Percentiles rank a stretch among this genome's conserved stretches.
Evolutionary conservation across 257 asterid species (phyloP).

Genomic region (Fraxinus excelsior): DNA sequence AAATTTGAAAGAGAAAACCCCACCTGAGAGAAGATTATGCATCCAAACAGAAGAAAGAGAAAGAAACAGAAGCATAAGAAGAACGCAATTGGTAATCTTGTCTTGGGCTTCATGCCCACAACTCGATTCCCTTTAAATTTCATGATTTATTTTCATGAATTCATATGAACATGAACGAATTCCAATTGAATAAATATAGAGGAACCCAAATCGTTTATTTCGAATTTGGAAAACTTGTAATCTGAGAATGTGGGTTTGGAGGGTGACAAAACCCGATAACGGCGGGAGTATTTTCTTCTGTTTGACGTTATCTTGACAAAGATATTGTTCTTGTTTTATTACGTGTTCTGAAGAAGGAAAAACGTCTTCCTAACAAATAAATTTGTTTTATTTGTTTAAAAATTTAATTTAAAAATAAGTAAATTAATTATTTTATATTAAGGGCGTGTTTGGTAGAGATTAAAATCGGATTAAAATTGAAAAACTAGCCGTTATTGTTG

Average conservation of each 20-base stretch:
- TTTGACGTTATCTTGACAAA: neutral
- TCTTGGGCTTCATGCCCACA: constrained; percentile 29
- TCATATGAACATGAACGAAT: constrained; percentile 6
- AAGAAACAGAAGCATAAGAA: constrained; percentile 52
- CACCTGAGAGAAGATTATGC: constrained; percentile 50
- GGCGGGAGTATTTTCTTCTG: constrained; percentile 37
- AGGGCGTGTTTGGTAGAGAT: too few relatives aligned
- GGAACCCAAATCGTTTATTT: neutral
- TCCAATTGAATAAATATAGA: too few relatives aligned
- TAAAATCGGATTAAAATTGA: too few relatives aligned
- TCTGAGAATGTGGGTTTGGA: constrained; percentile 13
- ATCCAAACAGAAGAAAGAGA: constrained; percentile 55
- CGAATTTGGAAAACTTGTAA: neutral
- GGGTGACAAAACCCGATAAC: constrained; percentile 24
- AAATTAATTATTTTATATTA: too few relatives aligned
- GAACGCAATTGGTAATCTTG: constrained; percentile 37
- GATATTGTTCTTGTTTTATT: too few relatives aligned
- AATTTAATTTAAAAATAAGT: too few relatives aligned
- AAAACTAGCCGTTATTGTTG: too few relatives aligned
- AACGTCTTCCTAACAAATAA: too few relatives aligned
- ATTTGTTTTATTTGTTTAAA: too few relatives aligned
- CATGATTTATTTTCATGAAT: constrained; percentile 27
- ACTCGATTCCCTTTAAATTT: constrained; percentile 42
- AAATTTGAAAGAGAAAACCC: neutral
- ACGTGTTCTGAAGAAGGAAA: too few relatives aligned